These are phyloP conservation scores for Zizania palustris DNA, from an alignment of 202 grass and related monocot species.

Conservation along the genomic window DNA sequence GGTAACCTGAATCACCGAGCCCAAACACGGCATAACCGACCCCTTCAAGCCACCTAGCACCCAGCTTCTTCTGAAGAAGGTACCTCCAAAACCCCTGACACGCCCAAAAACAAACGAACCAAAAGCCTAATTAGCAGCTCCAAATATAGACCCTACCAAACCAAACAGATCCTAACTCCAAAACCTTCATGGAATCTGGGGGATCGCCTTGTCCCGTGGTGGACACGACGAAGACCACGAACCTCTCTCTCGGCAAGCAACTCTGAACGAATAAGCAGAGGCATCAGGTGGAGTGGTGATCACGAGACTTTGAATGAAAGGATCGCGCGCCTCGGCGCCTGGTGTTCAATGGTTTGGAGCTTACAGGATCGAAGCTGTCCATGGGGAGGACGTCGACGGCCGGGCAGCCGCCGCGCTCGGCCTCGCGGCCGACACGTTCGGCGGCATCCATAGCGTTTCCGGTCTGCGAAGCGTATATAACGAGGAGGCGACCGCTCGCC, in stretches of 20 bases:
- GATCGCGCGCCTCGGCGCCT: not conserved
- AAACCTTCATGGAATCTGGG: conserved; percentile 86
- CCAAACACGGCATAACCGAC: conserved; percentile 79
- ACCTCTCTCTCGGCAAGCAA: conserved; percentile 49
- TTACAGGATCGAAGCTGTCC: conserved; percentile 71
- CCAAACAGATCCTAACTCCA: conserved; percentile 25
- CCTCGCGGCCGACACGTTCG: conserved; percentile 75
- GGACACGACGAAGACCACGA: conserved; percentile 78
- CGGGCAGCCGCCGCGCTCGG: conserved; percentile 79
- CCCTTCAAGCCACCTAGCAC: conserved; percentile 57
- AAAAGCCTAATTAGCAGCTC: conserved; percentile 4
- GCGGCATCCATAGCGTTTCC: conserved; percentile 87
- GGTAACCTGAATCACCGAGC: conserved; percentile 91
- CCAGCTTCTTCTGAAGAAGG: conserved; percentile 68
- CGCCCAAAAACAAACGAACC: conserved; percentile 14
- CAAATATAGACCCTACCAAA: not conserved
- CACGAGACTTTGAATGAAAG: not conserved
- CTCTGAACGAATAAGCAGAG: conserved; percentile 40
- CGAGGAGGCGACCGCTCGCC: conserved; percentile 48
- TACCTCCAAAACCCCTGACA: conserved; percentile 72
- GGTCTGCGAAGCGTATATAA: conserved; percentile 81
- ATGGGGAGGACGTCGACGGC: conserved; percentile 70
- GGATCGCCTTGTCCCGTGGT: conserved; percentile 92
- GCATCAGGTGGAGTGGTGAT: not conserved
- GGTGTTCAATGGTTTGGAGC: conserved; percentile 4